These are phyloP conservation scores for Persicaria maculosa DNA, from an alignment of 148 eudicot genomes.

Conservation along the genomic window DNA sequence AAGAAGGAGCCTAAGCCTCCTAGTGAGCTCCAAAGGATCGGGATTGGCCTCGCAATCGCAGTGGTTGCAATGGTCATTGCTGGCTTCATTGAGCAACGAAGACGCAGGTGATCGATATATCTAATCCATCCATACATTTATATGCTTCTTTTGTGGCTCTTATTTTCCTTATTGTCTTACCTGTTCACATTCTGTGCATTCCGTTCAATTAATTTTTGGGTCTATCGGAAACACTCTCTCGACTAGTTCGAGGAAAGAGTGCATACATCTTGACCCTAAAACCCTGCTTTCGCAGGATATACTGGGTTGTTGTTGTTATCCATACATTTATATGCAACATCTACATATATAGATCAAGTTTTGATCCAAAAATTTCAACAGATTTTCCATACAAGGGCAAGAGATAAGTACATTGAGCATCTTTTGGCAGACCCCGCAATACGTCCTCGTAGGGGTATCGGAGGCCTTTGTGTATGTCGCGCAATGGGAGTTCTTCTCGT, in stretches of 20 bases:
- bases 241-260: no score
- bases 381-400: slow-evolving; percentile 25
- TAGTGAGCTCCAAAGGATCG: slow-evolving; percentile 54
- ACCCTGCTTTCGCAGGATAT: no score
- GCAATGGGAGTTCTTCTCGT: slow-evolving; percentile 50
- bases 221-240: no score
- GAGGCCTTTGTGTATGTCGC: slow-evolving; percentile 51
- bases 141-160: not conserved
- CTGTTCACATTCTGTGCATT: not conserved
- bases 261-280: no score
- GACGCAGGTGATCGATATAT: slow-evolving; percentile 23
- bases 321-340: no score
- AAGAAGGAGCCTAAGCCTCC: slow-evolving; percentile 41
- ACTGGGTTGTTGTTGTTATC: no score
- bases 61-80: slow-evolving; percentile 49
- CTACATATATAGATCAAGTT: no score
- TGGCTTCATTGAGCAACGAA: slow-evolving; percentile 40
- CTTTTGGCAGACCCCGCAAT: slow-evolving; percentile 54
- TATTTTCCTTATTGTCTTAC: not conserved
- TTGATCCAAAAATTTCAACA: not conserved
- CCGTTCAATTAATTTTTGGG: no score
- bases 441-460: slow-evolving; percentile 46
- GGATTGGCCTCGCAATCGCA: slow-evolving; percentile 52
- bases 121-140: not conserved
- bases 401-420: slow-evolving; percentile 47